Conservation (phyloP, 2,329 filamentous ascomycete species). For the Emmonsiellopsis sp. region DNA sequence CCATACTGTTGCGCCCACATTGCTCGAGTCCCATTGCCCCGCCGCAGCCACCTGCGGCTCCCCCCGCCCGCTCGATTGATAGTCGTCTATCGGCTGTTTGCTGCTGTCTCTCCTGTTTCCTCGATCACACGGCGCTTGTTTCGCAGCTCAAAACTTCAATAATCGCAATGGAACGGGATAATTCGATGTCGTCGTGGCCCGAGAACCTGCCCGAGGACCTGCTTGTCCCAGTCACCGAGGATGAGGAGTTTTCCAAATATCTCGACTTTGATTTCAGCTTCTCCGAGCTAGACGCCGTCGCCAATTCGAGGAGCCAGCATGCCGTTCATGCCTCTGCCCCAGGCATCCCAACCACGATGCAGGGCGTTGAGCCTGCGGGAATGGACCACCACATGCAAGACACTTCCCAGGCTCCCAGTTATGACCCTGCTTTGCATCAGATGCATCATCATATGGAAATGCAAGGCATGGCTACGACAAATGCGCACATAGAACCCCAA, state of each 20-base stretch:
- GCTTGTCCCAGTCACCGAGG: constrained; percentile 30
- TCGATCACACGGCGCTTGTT: background rate
- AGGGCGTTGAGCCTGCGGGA: constrained; percentile 5
- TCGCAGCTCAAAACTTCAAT: background rate
- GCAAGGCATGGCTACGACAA: constrained; percentile 6
- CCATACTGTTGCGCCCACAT: background rate
- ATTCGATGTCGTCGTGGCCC: constrained; percentile 29
- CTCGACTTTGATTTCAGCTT: constrained; percentile 42
- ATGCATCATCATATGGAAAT: constrained; percentile 10
- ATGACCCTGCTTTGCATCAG: constrained; percentile 2
- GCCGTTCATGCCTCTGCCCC: constrained; percentile 25
- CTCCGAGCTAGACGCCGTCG: constrained; percentile 30
- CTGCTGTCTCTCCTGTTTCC: background rate
- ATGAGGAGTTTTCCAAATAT: constrained; percentile 43
- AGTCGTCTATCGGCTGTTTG: background rate
- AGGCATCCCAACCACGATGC: constrained; percentile 8
- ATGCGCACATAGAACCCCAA: constrained; percentile 2
- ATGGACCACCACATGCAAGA: constrained; percentile 10
- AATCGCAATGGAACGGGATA: constrained; percentile 30
- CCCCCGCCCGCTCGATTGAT: background rate
- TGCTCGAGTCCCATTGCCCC: background rate
- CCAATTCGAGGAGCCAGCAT: constrained; percentile 27
- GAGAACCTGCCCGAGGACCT: constrained; percentile 30
- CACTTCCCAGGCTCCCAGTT: constrained; percentile 4
- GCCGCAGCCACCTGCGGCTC: constrained; percentile 15